Evolutionary conservation across 768 basidiomycete species (phyloP).

Genomic region (Mycena crocata): DNA sequence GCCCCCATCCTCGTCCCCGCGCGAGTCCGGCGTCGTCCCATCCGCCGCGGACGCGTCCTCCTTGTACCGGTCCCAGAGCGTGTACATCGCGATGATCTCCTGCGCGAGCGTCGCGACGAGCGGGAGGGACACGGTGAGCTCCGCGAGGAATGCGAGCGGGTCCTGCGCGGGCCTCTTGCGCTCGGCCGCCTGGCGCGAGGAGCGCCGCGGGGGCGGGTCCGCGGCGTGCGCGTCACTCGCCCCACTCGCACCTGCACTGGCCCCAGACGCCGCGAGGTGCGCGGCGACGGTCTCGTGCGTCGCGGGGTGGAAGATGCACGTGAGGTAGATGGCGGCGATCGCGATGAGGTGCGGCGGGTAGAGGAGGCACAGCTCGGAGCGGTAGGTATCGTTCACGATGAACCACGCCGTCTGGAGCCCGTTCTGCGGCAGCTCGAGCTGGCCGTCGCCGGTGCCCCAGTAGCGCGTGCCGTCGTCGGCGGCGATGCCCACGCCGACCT

Average conservation of each 20-base stretch:
- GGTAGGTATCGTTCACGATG: conserved; percentile 95
- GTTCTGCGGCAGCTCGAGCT: conserved; percentile 77
- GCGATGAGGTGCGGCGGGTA: conserved; percentile 97
- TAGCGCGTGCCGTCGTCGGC: conserved; percentile 70
- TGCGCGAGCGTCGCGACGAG: conserved; percentile 88
- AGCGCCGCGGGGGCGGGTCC: conserved; percentile 61
- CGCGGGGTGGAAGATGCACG: conserved; percentile 78
- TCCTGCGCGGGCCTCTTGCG: conserved; percentile 66
- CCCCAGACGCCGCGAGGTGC: conserved; percentile 47
- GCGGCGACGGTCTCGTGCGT: conserved; percentile 58
- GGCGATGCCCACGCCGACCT: conserved; percentile 59
- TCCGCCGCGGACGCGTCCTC: conserved; percentile 63
- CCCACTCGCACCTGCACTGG: conserved; percentile 25
- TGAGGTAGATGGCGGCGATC: conserved; percentile 90
- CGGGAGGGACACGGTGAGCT: conserved; percentile 86
- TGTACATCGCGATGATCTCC: conserved; percentile 91
- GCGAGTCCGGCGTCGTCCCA: conserved; percentile 45
- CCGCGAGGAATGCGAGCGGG: conserved; percentile 84
- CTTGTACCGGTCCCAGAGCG: conserved; percentile 88
- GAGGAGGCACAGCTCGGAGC: conserved; percentile 92
- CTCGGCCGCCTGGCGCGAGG: conserved; percentile 59
- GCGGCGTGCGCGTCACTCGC: conserved; percentile 32
- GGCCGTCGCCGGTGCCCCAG: conserved; percentile 86
- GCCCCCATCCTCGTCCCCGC: conserved; percentile 34
- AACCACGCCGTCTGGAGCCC: conserved; percentile 96